These are phyloP conservation scores for Fusarium pilosicola DNA, from an alignment of 2,329 filamentous ascomycete species.

Conservation along the genomic window DNA sequence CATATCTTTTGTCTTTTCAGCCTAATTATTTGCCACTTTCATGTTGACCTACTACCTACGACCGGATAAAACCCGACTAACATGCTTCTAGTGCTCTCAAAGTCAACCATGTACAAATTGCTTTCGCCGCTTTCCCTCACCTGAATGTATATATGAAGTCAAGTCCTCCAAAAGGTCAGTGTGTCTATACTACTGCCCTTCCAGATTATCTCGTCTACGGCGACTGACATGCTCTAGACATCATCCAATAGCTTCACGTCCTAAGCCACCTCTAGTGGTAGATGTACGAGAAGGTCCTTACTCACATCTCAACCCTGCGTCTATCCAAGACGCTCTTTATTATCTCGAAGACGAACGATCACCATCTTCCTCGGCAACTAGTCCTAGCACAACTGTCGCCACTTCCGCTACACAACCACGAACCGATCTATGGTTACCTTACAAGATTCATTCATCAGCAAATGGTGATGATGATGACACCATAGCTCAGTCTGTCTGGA, in stretches of 20 bases:
- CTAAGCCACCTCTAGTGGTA: constrained; percentile 28
- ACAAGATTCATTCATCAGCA: constrained; percentile 39
- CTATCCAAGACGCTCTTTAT: constrained; percentile 49
- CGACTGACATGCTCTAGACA: constrained; percentile 17
- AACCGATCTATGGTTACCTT: constrained; percentile 39
- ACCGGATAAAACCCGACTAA: background rate
- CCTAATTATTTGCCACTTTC: background rate
- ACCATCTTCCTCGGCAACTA: background rate
- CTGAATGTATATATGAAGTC: constrained; percentile 59
- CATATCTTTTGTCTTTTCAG: background rate
- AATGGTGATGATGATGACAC: constrained; percentile 44
- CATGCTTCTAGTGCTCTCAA: constrained; percentile 60
- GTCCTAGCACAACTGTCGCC: background rate
- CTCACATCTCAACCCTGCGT: constrained; percentile 50
- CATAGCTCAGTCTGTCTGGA: constrained; percentile 43
- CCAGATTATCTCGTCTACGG: background rate
- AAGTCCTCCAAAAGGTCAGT: constrained; percentile 40
- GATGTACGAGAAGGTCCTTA: constrained; percentile 45
- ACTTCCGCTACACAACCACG: background rate
- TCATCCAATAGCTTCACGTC: constrained; percentile 1
- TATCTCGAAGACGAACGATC: constrained; percentile 44
- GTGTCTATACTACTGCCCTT: background rate
- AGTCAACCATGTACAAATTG: constrained; percentile 65
- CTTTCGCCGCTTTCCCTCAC: constrained; percentile 61
- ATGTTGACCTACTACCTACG: too few relatives aligned